Evolutionary conservation across 1,139 yeast species (phyloP), one percentile per base, ranked within the genome.

Genomic region (Meyerozyma elateridarum): DNA sequence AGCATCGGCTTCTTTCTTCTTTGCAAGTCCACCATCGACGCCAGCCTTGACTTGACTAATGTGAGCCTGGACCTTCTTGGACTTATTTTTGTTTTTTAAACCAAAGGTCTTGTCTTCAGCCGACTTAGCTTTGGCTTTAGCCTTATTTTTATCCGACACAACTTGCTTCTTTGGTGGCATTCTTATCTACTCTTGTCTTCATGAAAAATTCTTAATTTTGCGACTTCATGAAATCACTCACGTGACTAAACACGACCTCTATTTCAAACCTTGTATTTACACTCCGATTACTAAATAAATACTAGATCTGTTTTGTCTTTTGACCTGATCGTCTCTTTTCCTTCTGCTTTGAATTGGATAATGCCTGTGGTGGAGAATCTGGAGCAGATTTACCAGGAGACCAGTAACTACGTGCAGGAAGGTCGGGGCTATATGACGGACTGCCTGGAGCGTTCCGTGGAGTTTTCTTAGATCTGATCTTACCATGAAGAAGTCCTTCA

Each of bases 71-170:
- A 93, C 98, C 53, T 80, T 91, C 50, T 91, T 76, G 29, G 97
- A 88, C 52, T 85, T 84, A 61, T 87, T 87, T 62, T 93, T 93
- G 61, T 88, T 88, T 55, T 88, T 91, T 69, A 91, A 69, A 38
- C 98, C 98, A 54, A 91, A 91, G 2, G 96, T 84, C 62, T 87
- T 88, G 60, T 91, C 97, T 31, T 84, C 91, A 42, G 81, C 82
- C 25, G 76, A 59, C 60, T 79, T 76, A 44, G 64, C 69, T 62
- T 79, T 80, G 54, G 85, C 82, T 51, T 74, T 74, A 40, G 77
- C 77, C 65, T 85, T 85, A 49, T 64, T 71, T 61, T 59, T 73
- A 48, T 68, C 79, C 40, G 71, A 74, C 40, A 49, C 56, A 42
- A 71, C 73, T 51, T 77, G 72, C 61, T 80, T 82, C 62, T 83